phyloP scores from a whole-genome alignment of 2,329 filamentous ascomycete species.

The Aspergillus japonicus region DNA sequence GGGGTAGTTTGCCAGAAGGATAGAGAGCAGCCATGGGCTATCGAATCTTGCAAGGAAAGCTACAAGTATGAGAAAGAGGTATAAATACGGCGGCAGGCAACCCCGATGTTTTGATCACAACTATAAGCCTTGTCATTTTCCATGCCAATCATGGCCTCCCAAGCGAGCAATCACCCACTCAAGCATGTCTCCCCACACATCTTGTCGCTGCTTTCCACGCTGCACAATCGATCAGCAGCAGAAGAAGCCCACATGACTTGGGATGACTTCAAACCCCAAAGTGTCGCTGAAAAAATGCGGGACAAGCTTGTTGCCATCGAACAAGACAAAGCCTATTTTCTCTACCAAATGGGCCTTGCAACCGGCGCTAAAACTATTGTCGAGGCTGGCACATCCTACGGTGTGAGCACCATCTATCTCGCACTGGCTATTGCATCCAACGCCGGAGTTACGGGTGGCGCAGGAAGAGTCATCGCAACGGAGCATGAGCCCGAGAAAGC shows the following conservation, averaged over 20 bases:
- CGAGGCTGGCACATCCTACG: conserved; percentile 62
- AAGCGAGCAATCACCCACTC: background rate
- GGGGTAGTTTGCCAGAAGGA: background rate
- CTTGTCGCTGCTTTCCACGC: conserved; percentile 22
- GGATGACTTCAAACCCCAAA: background rate
- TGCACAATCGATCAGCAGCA: conserved; percentile 15
- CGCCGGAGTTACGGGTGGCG: conserved; percentile 26
- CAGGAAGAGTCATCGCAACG: conserved; percentile 57
- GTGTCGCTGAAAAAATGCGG: conserved; percentile 43
- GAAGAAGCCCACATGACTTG: background rate
- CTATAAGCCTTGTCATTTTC: background rate
- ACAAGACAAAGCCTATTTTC: conserved; percentile 56
- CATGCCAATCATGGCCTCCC: background rate
- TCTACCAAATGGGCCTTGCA: conserved; percentile 55
- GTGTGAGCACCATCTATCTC: conserved; percentile 63
- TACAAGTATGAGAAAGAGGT: background rate
- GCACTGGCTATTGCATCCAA: conserved; percentile 58
- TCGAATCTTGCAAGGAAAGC: background rate
- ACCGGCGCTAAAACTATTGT: conserved; percentile 54
- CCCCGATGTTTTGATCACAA: background rate
- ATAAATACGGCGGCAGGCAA: background rate
- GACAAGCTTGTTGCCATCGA: conserved; percentile 63
- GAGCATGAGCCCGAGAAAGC: conserved; percentile 60
- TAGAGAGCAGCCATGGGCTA: background rate
- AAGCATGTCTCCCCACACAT: background rate